Evolutionary conservation across 768 basidiomycete species (phyloP).

Genomic region (Pleurotus citrinopileatus): DNA sequence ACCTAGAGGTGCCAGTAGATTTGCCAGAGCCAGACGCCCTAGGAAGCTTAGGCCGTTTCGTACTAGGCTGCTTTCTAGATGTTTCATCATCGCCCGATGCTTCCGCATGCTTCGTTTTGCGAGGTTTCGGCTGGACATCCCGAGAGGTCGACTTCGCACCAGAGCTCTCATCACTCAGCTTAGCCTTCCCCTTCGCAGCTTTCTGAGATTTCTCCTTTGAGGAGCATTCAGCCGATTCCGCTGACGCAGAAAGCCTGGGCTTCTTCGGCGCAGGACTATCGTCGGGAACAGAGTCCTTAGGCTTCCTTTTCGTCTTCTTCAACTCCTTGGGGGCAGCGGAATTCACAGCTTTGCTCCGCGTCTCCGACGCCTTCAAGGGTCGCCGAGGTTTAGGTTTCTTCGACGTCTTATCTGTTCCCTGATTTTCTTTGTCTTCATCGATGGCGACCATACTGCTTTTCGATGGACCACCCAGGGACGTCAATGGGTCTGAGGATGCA

Average conservation of each 20-base stretch:
- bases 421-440: constrained; percentile 19
- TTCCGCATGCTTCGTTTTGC: not conserved
- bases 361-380: constrained; percentile 14
- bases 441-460: not conserved
- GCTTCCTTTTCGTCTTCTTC: constrained; percentile 6
- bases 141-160: not conserved
- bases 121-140: not conserved
- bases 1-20: not conserved
- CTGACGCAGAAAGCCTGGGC: not conserved
- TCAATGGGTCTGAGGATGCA: not conserved
- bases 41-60: not conserved
- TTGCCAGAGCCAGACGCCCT: not conserved
- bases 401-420: constrained; percentile 10
- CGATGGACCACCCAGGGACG: not conserved
- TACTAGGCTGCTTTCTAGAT: not conserved
- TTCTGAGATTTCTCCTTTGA: constrained; percentile 16
- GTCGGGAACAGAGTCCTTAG: not conserved
- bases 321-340: not conserved
- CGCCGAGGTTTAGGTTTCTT: constrained; percentile 12
- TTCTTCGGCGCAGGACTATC: constrained; percentile 3
- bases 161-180: not conserved
- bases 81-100: not conserved
- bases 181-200: constrained; percentile 5
- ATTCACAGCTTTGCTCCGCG: not conserved
- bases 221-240: not conserved